Evolutionary conservation across 2,329 filamentous ascomycete species (phyloP), one percentile per base, ranked within the genome.

Genomic region (Colletotrichum sp.): DNA sequence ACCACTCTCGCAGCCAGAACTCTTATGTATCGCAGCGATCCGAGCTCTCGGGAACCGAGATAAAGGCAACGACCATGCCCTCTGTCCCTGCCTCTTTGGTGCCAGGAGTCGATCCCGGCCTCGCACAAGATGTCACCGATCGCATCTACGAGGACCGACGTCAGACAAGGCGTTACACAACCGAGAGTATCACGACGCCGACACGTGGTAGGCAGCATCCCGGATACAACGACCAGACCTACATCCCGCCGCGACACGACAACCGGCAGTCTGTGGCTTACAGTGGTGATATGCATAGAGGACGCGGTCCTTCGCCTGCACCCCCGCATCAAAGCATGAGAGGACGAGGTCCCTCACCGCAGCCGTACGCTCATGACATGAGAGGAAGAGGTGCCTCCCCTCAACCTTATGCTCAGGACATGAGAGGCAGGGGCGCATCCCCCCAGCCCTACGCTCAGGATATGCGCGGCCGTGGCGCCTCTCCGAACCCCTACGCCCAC

Each of bases 121-220:
- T 92, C 43, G 87, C 90, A 1, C 87, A 89, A 70, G 90, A 93
- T 78, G 85, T 92, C n/a, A 85, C 89, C 2, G 89, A 92, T 4
- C 87, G 89, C n/a, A 88, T 91, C 65, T 88, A 91, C 61, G 87
- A 91, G 63, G 91, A 92, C 26, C 87, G 88, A 69, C 87, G 86
- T 9, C 84, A 86, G 30, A 87, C 88, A 28, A 82, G 85, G 55
- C 86, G 87, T 67, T 87, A 91, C 77, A 85, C 86, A 36, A 78
- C 80, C 13, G 84, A 83, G 63, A 87, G 79, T 80, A 83, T 84
- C 77, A 82, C 82, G 16, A 86, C 85, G 4, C 85, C 86, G 24
- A 84, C 85, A 24, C 85, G 87, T 75, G 89, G 86, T 52, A 82
- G 82, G 76, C 83, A 84, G 71, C 80, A 84, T 7, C 83, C 21